These are phyloP conservation scores for Globomyces pollinis-pini DNA, from an alignment of 192 early-diverging fungal species.

Conservation along the genomic window DNA sequence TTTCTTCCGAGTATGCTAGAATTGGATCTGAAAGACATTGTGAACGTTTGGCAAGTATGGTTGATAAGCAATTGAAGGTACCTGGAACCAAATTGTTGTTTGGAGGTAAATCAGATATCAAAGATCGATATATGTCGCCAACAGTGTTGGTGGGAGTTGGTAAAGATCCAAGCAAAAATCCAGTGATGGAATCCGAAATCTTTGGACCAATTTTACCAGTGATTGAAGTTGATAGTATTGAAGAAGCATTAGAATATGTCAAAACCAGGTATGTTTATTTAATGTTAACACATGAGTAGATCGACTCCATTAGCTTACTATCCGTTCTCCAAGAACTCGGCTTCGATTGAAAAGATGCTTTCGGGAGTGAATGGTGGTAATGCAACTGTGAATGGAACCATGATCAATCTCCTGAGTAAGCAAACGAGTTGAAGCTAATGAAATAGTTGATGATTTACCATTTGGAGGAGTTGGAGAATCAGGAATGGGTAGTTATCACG, in stretches of 20 bases:
- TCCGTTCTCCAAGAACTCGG: constrained; percentile 51
- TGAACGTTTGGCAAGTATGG: constrained; percentile 49
- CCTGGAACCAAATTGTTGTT: constrained; percentile 30
- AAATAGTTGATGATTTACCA: constrained; percentile 43
- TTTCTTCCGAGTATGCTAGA: constrained; percentile 51
- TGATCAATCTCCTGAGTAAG: constrained; percentile 59
- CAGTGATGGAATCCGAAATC: constrained; percentile 72
- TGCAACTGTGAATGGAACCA: constrained; percentile 69
- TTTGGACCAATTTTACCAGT: constrained; percentile 91
- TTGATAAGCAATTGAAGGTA: constrained; percentile 32
- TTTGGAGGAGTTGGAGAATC: constrained; percentile 85
- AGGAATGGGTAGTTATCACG: constrained; percentile 83
- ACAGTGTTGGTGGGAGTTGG: constrained; percentile 71
- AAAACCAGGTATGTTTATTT: constrained; percentile 8
- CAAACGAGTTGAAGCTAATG: too few relatives aligned
- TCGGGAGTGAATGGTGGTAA: constrained; percentile 65
- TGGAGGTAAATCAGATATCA: constrained; percentile 51
- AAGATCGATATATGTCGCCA: constrained; percentile 68
- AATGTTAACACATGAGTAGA: too few relatives aligned
- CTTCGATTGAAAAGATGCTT: constrained; percentile 51
- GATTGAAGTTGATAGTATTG: constrained; percentile 30
- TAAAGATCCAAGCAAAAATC: constrained; percentile 25
- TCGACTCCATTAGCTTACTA: constrained; percentile 77
- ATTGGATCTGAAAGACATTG: constrained; percentile 67
- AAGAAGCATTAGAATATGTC: constrained; percentile 30